These are phyloP conservation scores for Leccinum variicolor DNA, from an alignment of 768 basidiomycete genomes.

Conservation along the genomic window DNA sequence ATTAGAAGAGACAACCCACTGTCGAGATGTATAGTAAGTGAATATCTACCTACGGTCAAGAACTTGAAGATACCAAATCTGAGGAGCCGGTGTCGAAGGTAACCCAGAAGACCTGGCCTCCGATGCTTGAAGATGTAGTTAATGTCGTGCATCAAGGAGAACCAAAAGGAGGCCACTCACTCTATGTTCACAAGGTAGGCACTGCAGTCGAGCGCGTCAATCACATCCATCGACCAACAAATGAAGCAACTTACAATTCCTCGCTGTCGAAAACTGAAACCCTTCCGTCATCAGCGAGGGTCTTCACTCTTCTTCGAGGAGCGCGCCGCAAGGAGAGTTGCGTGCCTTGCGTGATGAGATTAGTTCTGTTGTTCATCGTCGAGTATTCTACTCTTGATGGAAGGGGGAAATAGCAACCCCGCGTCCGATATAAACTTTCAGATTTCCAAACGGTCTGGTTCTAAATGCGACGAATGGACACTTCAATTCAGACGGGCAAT, in stretches of 20 bases:
- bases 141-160: neutral
- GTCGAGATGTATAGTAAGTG: conserved; percentile 13
- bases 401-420: neutral
- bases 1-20: conserved; percentile 50
- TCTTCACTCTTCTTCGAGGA: conserved; percentile 17
- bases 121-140: conserved; percentile 32
- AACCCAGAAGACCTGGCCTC: conserved; percentile 41
- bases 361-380: conserved; percentile 13
- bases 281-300: conserved; percentile 17
- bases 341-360: conserved; percentile 21
- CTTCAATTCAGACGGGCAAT: conserved; percentile 10
- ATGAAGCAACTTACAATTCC: conserved; percentile 30
- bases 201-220: conserved; percentile 19
- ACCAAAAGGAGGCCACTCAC: conserved; percentile 18
- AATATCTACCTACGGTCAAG: neutral
- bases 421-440: neutral
- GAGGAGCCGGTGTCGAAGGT: conserved; percentile 58
- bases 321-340: conserved; percentile 24
- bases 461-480: conserved; percentile 7
- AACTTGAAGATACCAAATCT: conserved; percentile 40
- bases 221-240: neutral
- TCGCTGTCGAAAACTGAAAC: conserved; percentile 29
- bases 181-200: conserved; percentile 39
- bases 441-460: conserved; percentile 4
- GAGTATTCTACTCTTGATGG: neutral